These are phyloP conservation scores for Gentiana straminea DNA, from an alignment of 257 asterid species.

Conservation along the genomic window DNA sequence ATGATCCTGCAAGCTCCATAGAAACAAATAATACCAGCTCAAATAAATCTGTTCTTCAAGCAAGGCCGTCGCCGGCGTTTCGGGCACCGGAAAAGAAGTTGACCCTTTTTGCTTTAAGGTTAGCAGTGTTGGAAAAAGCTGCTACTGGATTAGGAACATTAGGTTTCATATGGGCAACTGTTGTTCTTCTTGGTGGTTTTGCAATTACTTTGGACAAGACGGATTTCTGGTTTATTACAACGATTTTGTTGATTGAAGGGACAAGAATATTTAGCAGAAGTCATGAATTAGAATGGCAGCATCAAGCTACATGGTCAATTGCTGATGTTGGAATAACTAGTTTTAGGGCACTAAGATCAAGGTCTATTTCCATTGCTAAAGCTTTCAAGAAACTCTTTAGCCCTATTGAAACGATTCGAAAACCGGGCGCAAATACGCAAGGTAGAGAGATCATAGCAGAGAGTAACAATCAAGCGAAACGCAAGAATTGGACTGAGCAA, in stretches of 20 bases:
- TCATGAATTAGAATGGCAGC: slow-evolving; percentile 96
- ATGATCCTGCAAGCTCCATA: too few species aligned
- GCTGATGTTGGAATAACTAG: slow-evolving; percentile 43
- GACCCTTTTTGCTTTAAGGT: slow-evolving; percentile 84
- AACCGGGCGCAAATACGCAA: slow-evolving; percentile 1
- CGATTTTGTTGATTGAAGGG: slow-evolving; percentile 66
- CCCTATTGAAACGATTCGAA: slow-evolving; percentile 15
- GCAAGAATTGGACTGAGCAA: slow-evolving; percentile 21
- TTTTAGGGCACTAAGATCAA: slow-evolving; percentile 47
- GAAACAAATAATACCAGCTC: slow-evolving; percentile 26
- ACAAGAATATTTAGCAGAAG: slow-evolving; percentile 82
- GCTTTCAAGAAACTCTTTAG: slow-evolving; percentile 17
- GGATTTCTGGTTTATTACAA: slow-evolving; percentile 91
- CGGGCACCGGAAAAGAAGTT: slow-evolving; percentile 82
- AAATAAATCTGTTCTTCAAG: slow-evolving; percentile 3
- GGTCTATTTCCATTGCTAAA: slow-evolving; percentile 27
- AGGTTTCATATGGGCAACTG: slow-evolving; percentile 95
- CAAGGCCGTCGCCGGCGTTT: slow-evolving; percentile 18
- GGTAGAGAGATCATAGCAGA: slow-evolving; percentile 24
- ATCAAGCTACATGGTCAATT: slow-evolving; percentile 85
- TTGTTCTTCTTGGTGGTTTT: slow-evolving; percentile 91
- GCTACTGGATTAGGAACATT: slow-evolving; percentile 86
- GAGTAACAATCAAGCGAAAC: slow-evolving; percentile 6
- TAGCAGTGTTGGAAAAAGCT: slow-evolving; percentile 80
- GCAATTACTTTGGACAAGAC: slow-evolving; percentile 65